Percentiles rank a stretch among this genome's conserved stretches.
Evolutionary conservation across 1,284 basidiomycete genomes (phyloP).

Genomic region (Meira nashicola): DNA sequence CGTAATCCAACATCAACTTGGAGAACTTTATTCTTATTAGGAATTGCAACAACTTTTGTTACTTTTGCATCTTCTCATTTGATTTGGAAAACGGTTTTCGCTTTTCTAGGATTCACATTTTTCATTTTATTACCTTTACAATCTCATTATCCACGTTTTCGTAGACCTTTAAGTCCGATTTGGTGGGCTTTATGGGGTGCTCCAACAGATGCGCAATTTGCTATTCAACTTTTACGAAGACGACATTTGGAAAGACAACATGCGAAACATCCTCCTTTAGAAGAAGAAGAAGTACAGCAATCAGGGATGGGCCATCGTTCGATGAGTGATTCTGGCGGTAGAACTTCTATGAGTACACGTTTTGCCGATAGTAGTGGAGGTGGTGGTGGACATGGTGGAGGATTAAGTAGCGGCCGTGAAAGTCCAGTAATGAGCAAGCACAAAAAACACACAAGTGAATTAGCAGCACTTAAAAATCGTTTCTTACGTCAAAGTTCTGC

Average conservation of each 20-base stretch:
- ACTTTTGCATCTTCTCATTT: slow-evolving; percentile 36
- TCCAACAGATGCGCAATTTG: slow-evolving; percentile 51
- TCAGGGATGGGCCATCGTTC: background rate
- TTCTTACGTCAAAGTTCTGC: slow-evolving; percentile 6
- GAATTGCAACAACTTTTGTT: slow-evolving; percentile 31
- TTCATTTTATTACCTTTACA: slow-evolving; percentile 38
- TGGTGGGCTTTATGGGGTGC: slow-evolving; percentile 51
- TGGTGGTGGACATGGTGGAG: background rate
- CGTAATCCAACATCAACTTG: slow-evolving; percentile 42
- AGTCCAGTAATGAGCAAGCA: background rate
- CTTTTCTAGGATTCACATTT: slow-evolving; percentile 43
- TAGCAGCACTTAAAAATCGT: background rate
- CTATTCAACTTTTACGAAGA: slow-evolving; percentile 44
- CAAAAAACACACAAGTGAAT: slow-evolving; percentile 2
- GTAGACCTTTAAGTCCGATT: slow-evolving; percentile 45
- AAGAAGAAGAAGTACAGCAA: background rate
- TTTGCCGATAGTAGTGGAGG: background rate
- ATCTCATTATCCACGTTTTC: slow-evolving; percentile 49
- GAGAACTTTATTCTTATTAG: slow-evolving; percentile 37
- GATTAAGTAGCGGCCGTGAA: background rate
- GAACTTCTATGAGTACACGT: background rate
- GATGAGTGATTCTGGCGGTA: background rate
- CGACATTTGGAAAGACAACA: slow-evolving; percentile 24
- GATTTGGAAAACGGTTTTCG: slow-evolving; percentile 38
- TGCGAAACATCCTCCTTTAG: slow-evolving; percentile 5